These are phyloP conservation scores for Apiotrichum veenhuisii DNA, from an alignment of 1,284 basidiomycete genomes.

Conservation along the genomic window DNA sequence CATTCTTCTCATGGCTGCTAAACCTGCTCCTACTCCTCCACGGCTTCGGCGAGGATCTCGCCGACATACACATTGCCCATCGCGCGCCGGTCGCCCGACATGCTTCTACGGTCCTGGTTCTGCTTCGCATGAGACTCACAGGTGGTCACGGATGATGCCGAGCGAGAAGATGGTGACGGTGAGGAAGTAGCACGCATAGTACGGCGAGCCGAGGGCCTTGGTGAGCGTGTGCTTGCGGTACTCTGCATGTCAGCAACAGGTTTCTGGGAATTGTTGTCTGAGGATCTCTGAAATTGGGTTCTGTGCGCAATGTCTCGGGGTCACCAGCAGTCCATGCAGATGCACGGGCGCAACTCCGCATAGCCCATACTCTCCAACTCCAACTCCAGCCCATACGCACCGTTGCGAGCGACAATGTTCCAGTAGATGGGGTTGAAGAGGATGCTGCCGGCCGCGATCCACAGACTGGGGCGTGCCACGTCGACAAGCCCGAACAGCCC, in stretches of 20 bases:
- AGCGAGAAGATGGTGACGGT: constrained; percentile 84
- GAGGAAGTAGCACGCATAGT: constrained; percentile 81
- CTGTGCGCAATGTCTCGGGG: no score
- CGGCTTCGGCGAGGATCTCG: no score
- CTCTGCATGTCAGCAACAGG: constrained; percentile 55
- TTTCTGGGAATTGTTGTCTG: no score
- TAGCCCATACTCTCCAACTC: no score
- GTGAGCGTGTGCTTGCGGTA: constrained; percentile 83
- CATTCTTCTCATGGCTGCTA: no score
- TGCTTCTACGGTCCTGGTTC: no score
- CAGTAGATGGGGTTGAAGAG: constrained; percentile 89
- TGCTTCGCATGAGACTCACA: constrained; percentile 62
- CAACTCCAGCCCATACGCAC: constrained; percentile 53
- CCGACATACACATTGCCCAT: no score
- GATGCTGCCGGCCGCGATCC: constrained; percentile 62
- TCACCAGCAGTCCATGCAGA: no score
- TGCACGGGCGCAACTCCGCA: no score
- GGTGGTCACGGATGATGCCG: constrained; percentile 76
- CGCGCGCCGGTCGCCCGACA: no score
- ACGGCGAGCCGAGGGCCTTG: constrained; percentile 67
- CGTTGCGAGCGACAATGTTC: constrained; percentile 92
- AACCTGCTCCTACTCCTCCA: no score
- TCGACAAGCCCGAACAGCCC: constrained; percentile 50
- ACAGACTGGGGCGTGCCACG: constrained; percentile 62
- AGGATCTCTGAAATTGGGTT: no score